Evolutionary conservation across 805 yeast species (phyloP), one percentile per base, ranked within the genome.

Genomic region (Sugiyamaella chiloensis): DNA sequence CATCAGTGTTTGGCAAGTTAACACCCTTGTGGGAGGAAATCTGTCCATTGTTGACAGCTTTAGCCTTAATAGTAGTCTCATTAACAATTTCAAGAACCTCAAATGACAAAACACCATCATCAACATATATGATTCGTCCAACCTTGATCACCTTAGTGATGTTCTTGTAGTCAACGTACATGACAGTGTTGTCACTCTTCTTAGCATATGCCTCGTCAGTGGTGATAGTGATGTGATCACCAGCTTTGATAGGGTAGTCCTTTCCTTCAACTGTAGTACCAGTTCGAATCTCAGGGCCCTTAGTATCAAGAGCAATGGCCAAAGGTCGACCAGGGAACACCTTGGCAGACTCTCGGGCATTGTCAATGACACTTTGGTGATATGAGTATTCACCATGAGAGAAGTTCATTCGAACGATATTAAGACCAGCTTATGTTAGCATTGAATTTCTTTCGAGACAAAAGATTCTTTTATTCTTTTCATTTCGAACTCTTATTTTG

Each of bases 241-340:
- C 82, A 53, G 93, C 78, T 39, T 78, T 71, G 64, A 93, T 85
- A 64, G 96, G 85, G 73, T 72, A 88, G 68, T 93, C 99, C 52
- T 72, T 70, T 51, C 80, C 86, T 63, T 78, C 87, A 55, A 72
- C 69, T 61, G 99, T 93, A 70, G 89, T 82, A 72, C 99, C 99
- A 51, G 99, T 91, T 81, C 99, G 87, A 76, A 93, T 93, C 76
- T 93, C 99, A 56, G 99, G 99, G 61, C 99, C 99, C 81, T 93
- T 93, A 71, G 98, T 93, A 72, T 93, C 99, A 63, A 93, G 82
- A 57, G 99, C 99, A 72, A 93, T 90, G 54, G 96, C 98, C 64
- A 93, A 79, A 47, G 98, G 99, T 76, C 98, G 87, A 66, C 98
- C 97, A 58, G 86, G 81, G 72, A 84, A 89, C 48, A 85, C 69